phyloP scores from a whole-genome alignment of 352 stramenopile genomes.

The Phytopythium boreale region DNA sequence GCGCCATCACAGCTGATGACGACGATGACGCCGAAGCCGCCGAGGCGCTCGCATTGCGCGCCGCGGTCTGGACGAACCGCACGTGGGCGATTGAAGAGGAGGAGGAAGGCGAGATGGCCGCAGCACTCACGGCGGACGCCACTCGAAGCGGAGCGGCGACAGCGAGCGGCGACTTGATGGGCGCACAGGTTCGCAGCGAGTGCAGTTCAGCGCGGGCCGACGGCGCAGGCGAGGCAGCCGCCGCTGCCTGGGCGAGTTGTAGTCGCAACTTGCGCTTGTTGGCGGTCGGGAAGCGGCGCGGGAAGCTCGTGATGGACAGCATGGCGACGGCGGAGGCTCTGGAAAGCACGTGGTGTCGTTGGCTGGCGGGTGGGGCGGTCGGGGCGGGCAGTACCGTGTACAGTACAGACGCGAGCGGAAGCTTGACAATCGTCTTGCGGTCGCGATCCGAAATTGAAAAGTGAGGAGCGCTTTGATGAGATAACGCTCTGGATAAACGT shows the following conservation, averaged over 20 bases:
- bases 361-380: conserved; percentile 3
- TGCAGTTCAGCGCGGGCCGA: conserved; percentile 8
- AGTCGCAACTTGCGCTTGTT: conserved; percentile 55
- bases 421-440: background rate
- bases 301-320: conserved; percentile 80
- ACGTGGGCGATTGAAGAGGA: conserved; percentile 1
- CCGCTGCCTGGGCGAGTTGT: conserved; percentile 8
- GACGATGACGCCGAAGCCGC: conserved; percentile 3
- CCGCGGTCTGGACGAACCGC: conserved; percentile 9
- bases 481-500: background rate
- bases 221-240: conserved; percentile 11
- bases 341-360: background rate
- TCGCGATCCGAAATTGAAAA: background rate
- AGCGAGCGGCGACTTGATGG: background rate
- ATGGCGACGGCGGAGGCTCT: conserved; percentile 22
- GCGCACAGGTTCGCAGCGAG: background rate
- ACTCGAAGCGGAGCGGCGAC: background rate
- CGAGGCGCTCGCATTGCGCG: conserved; percentile 10
- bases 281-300: conserved; percentile 71
- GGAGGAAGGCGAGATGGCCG: background rate
- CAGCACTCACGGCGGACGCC: conserved; percentile 2
- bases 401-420: background rate
- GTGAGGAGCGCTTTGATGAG: background rate
- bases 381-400: background rate
- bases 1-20: conserved; percentile 17